Evolutionary conservation across 2,329 filamentous ascomycete species (phyloP).

Genomic region (Pseudogymnoascus sp.): DNA sequence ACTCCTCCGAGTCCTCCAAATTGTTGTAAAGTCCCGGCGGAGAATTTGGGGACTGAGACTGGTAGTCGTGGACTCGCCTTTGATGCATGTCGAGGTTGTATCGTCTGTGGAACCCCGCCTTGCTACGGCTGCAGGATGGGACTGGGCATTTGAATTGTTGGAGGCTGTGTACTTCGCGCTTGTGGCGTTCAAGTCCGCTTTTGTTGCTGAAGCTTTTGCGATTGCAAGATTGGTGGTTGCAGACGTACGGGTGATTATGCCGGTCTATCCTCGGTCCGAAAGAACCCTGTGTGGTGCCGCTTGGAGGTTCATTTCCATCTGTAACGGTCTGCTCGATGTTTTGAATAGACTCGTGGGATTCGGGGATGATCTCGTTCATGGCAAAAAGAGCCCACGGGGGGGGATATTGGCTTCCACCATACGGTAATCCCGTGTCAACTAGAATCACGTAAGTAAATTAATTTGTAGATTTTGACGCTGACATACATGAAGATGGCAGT

Average conservation of each 20-base stretch:
- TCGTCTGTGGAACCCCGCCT: neutral
- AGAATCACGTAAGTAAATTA: neutral
- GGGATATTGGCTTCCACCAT: neutral
- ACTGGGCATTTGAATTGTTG: neutral
- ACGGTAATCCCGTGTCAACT: neutral
- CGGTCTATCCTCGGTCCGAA: neutral
- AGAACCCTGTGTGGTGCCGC: neutral
- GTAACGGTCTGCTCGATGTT: neutral
- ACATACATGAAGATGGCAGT: neutral
- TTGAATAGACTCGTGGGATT: neutral
- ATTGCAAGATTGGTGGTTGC: neutral
- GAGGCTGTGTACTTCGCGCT: neutral
- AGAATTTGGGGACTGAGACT: neutral
- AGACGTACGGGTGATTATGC: neutral
- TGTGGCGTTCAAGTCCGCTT: neutral
- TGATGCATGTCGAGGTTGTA: neutral
- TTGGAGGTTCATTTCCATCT: neutral
- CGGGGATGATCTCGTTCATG: neutral
- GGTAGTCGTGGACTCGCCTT: neutral
- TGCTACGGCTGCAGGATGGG: neutral
- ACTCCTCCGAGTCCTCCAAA: neutral
- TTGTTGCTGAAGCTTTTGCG: neutral
- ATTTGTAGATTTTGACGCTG: neutral
- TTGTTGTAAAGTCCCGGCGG: neutral
- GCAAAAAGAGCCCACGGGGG: neutral